Evolutionary conservation across 1,284 basidiomycete genomes (phyloP), one percentile per base, ranked within the genome.

Genomic region (Malassezia furfur): DNA sequence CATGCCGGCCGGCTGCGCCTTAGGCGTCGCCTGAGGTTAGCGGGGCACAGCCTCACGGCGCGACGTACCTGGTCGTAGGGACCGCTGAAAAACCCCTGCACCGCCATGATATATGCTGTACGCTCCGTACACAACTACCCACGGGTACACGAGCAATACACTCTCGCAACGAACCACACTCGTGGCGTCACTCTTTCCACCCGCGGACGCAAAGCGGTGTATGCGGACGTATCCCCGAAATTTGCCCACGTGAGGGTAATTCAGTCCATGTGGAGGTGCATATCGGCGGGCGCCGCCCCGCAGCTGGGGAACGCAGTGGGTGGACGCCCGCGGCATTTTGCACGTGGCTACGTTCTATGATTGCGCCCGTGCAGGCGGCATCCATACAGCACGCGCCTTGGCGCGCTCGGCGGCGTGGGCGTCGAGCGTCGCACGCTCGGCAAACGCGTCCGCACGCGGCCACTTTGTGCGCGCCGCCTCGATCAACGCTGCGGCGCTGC

Each of bases 391-490:
- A 25, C 47, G 47, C 19, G 14, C 11, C 37, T 11, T 12, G 6
- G 47, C 34, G 47, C 47, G 47, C 4, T 22, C 28, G 8, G 32
- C 35, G 2, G 47, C 34, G 6, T 25, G 25, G 4, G 21, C 12
- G 2, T 12, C 28, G 7, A 48, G 35, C 2, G 30, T 25, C 3
- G n/a, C 5, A 7, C 36, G 4, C 7, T 62, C 54, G 44, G 66
- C 68, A 55, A 80, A 78, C 10, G 68, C 72, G 59, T 68, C 74
- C 3, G 78, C 78, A 1, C 76, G 60, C 4, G 75, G 76, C 55
- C 76, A 70, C 5, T 65, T 52, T n/a, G 52, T 48, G n/a, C 43
- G 58, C 31, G 68, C 72, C n/a, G 56, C 55, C 5, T n/a, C 25
- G 30, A 64, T 63, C 46, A 76, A 77, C 25, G 63, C 61, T n/a